phyloP scores from a whole-genome alignment of 2,329 filamentous ascomycete genomes.

The Ophiostoma novo-ulmi region DNA sequence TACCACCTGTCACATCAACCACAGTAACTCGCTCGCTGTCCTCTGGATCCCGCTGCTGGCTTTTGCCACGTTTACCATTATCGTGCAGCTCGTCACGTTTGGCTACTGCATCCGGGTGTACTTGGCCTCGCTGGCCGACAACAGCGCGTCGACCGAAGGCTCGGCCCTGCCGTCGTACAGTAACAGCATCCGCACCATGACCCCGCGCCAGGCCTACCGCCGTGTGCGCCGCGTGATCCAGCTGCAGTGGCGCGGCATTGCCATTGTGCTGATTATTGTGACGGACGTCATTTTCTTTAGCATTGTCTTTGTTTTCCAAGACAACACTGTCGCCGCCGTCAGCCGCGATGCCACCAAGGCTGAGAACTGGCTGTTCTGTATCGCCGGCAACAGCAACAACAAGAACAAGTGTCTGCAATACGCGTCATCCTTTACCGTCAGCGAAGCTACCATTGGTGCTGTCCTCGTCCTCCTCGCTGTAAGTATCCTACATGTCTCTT shows the following conservation, averaged over 20 bases:
- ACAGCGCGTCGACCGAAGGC: conserved; percentile 62
- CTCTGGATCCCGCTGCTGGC: conserved; percentile 87
- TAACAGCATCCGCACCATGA: conserved; percentile 69
- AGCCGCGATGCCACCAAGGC: conserved; percentile 52
- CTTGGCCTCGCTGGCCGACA: conserved; percentile 73
- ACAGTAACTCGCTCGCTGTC: conserved; percentile 71
- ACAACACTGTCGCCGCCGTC: conserved; percentile 61
- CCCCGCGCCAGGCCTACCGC: conserved; percentile 80
- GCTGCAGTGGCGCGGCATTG: conserved; percentile 90
- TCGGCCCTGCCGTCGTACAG: conserved; percentile 71
- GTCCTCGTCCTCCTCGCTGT: conserved; percentile 78
- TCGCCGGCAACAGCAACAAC: conserved; percentile 53
- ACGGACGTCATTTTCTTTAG: conserved; percentile 92
- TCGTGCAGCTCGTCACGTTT: conserved; percentile 81
- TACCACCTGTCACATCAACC: conserved; percentile 88
- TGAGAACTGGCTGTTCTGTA: conserved; percentile 64
- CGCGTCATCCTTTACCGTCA: conserved; percentile 61
- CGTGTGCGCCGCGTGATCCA: conserved; percentile 80
- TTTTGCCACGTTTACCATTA: conserved; percentile 68
- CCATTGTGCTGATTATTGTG: conserved; percentile 83
- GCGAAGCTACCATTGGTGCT: conserved; percentile 70
- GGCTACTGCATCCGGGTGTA: conserved; percentile 95
- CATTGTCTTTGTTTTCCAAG: conserved; percentile 81
- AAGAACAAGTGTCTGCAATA: conserved; percentile 61
- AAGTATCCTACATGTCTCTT: conserved; percentile 40